Percentiles rank a stretch among this genome's conserved stretches.
Evolutionary conservation across 2,329 filamentous ascomycete genomes (phyloP).

Genomic region (Amauroascus verrucosus): DNA sequence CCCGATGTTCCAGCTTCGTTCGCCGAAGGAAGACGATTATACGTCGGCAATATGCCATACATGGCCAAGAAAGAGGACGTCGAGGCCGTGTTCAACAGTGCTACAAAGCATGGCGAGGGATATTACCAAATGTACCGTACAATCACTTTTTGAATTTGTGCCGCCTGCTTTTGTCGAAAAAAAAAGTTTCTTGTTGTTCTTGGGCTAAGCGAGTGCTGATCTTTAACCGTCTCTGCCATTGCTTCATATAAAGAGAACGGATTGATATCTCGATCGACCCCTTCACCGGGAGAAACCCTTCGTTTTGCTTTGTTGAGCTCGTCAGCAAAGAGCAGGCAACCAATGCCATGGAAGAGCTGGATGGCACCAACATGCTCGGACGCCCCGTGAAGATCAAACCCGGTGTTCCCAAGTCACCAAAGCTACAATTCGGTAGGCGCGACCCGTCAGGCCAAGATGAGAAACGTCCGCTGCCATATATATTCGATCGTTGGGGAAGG

Average conservation of each 20-base stretch:
- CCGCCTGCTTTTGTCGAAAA: not conserved
- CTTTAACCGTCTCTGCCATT: not conserved
- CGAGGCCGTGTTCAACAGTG: conserved; percentile 35
- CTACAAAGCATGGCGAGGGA: conserved; percentile 24
- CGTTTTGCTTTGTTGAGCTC: conserved; percentile 66
- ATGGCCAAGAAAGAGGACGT: conserved; percentile 44
- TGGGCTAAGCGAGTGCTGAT: not conserved
- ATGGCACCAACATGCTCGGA: conserved; percentile 46
- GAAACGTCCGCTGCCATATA: conserved; percentile 15
- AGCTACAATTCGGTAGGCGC: conserved; percentile 20
- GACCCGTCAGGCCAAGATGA: conserved; percentile 7
- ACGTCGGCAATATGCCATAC: conserved; percentile 48
- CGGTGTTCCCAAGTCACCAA: conserved; percentile 46
- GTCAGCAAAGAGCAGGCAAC: conserved; percentile 47
- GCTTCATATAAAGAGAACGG: conserved; percentile 37
- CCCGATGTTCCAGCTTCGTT: conserved; percentile 20
- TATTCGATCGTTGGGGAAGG: conserved; percentile 37
- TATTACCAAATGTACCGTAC: conserved; percentile 27
- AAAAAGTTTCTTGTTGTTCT: not conserved
- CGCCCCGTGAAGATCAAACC: conserved; percentile 55
- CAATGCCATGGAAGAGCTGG: conserved; percentile 47
- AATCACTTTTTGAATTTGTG: not conserved
- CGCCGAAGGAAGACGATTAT: conserved; percentile 38
- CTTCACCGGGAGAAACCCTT: conserved; percentile 58
- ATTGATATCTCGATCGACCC: conserved; percentile 61